These are phyloP conservation scores for Sporobolomyces pararoseus DNA, from an alignment of 768 basidiomycete species.

Conservation along the genomic window DNA sequence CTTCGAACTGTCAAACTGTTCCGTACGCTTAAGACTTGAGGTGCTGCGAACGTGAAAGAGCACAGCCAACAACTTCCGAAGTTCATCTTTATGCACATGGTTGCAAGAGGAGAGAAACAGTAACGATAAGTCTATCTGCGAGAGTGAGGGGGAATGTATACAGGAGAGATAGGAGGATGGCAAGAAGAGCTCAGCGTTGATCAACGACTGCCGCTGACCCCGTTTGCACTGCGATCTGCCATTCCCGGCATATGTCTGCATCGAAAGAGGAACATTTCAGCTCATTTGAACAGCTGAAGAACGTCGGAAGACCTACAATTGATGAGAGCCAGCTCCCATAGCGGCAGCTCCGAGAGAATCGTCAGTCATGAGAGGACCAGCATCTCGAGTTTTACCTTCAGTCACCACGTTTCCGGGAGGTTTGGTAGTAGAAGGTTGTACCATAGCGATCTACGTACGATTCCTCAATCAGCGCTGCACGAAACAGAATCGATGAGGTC, in stretches of 20 bases:
- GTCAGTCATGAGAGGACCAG: conserved; percentile 18
- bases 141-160: no score
- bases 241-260: conserved; percentile 13
- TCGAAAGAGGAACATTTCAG: background rate
- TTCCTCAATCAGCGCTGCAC: no score
- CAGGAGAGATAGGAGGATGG: no score
- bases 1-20: no score
- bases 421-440: background rate
- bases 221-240: background rate
- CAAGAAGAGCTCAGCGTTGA: no score
- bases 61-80: no score
- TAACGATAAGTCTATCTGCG: no score
- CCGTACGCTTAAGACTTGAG: no score
- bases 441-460: conserved; percentile 18
- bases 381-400: background rate
- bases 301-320: conserved; percentile 6
- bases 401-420: background rate
- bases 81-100: no score
- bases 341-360: conserved; percentile 36
- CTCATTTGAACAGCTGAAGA: background rate
- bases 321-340: conserved; percentile 17
- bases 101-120: no score
- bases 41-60: no score
- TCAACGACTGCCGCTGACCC: conserved; percentile 5
- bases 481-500: no score